A percentile compares a stretch with the other conserved stretches of the same genome.
Conservation (phyloP, 1,284 basidiomycete genomes). For the Boletus mariae region DNA sequence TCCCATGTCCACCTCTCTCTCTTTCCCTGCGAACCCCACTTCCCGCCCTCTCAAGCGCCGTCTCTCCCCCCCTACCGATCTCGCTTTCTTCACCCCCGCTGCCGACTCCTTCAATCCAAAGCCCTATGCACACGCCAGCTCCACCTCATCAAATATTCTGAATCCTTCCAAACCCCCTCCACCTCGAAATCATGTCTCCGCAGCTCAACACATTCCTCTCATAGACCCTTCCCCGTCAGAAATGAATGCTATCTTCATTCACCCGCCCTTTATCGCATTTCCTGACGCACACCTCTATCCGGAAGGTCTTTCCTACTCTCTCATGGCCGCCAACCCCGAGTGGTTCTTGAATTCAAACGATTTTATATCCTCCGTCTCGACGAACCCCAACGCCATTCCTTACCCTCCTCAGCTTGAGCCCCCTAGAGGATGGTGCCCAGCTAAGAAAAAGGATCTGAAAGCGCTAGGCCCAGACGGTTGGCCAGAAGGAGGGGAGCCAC, state of each 20-base stretch:
- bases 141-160: slow-evolving; percentile 16
- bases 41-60: slow-evolving; percentile 47
- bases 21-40: background rate
- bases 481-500: slow-evolving; percentile 73
- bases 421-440: slow-evolving; percentile 76
- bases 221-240: slow-evolving; percentile 67
- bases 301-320: slow-evolving; percentile 63
- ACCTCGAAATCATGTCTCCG: slow-evolving; percentile 34
- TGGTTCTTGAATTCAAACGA: slow-evolving; percentile 73
- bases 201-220: slow-evolving; percentile 46
- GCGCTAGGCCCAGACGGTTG: slow-evolving; percentile 60
- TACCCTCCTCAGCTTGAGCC: slow-evolving; percentile 75
- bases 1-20: slow-evolving; percentile 29
- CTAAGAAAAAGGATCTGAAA: slow-evolving; percentile 70
- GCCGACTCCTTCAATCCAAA: slow-evolving; percentile 56
- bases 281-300: slow-evolving; percentile 56
- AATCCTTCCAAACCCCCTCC: slow-evolving; percentile 24
- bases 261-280: slow-evolving; percentile 64
- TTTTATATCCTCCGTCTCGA: slow-evolving; percentile 49
- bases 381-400: slow-evolving; percentile 48
- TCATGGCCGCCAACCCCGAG: slow-evolving; percentile 65
- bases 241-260: slow-evolving; percentile 61
- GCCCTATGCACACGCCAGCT: slow-evolving; percentile 47
- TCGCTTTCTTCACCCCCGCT: slow-evolving; percentile 57
- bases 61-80: slow-evolving; percentile 40